phyloP scores from a whole-genome alignment of 139 green algal species.

The Edaphochlamys debaryana region DNA sequence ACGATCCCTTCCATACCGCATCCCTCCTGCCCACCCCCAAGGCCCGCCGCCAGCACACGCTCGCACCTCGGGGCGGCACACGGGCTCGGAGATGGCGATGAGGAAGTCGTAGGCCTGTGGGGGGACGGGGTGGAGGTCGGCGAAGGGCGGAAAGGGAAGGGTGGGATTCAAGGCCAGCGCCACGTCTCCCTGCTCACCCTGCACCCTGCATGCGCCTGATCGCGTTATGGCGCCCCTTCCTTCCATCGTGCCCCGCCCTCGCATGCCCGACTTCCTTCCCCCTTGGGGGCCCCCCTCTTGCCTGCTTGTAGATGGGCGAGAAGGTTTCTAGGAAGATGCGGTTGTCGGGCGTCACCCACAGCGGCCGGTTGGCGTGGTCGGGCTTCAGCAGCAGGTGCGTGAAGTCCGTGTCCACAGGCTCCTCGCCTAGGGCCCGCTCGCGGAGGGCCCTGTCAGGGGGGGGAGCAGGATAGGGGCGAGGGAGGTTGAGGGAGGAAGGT shows the following conservation, averaged over 20 bases:
- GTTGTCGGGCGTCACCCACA: slow-evolving; percentile 97
- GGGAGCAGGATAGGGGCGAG: too few relatives aligned
- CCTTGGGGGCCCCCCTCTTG: neutral
- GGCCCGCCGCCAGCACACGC: neutral
- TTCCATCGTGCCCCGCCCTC: too few relatives aligned
- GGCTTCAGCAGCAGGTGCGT: slow-evolving; percentile 80
- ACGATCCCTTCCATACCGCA: neutral
- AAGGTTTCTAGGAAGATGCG: slow-evolving; percentile 98
- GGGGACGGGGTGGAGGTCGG: too few relatives aligned
- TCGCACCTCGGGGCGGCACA: slow-evolving; percentile 70
- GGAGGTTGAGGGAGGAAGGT: too few relatives aligned
- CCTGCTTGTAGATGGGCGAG: slow-evolving; percentile 93
- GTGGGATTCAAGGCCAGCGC: too few relatives aligned
- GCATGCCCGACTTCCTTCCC: too few relatives aligned
- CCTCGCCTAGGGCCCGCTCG: slow-evolving; percentile 54
- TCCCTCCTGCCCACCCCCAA: neutral
- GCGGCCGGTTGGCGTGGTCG: slow-evolving; percentile 89
- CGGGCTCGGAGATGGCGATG: slow-evolving; percentile 96
- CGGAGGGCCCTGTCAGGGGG: slow-evolving; percentile 17
- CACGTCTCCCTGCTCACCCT: too few relatives aligned
- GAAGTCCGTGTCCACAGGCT: slow-evolving; percentile 69
- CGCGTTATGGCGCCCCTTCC: too few relatives aligned
- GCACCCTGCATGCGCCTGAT: too few relatives aligned
- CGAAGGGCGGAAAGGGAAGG: neutral
- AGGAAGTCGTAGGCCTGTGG: slow-evolving; percentile 97